Evolutionary conservation across 179 eudicot genomes (phyloP).

Genomic region (Spergularia azorica): DNA sequence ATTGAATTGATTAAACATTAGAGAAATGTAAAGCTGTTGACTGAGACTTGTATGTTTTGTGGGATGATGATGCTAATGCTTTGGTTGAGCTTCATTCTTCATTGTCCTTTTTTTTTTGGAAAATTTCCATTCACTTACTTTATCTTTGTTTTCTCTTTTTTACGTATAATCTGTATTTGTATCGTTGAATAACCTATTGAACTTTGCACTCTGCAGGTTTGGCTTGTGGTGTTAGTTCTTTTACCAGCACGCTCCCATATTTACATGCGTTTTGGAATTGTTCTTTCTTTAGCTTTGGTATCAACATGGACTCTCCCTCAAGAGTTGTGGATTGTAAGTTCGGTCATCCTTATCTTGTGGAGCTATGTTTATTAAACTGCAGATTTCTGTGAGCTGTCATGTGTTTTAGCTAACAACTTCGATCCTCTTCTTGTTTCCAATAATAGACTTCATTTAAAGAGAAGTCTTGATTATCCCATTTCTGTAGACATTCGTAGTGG

Average conservation of each 20-base stretch:
- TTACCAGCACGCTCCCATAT: slow-evolving; percentile 80
- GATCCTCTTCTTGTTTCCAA: background rate
- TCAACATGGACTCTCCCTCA: slow-evolving; percentile 68
- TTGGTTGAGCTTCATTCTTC: background rate
- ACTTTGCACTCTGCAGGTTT: slow-evolving; percentile 67
- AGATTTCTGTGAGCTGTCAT: background rate
- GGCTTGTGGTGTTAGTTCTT: slow-evolving; percentile 81
- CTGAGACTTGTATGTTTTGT: too few species aligned
- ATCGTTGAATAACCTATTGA: background rate
- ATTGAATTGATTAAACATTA: too few species aligned
- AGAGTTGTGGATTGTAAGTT: slow-evolving; percentile 74
- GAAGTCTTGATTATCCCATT: background rate
- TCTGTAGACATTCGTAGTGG: background rate
- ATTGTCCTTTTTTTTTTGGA: background rate
- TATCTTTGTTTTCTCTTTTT: background rate
- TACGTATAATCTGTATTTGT: background rate
- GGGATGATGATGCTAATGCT: too few species aligned
- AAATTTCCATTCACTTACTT: background rate
- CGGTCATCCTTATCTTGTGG: slow-evolving; percentile 10
- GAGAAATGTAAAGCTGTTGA: too few species aligned
- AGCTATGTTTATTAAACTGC: slow-evolving; percentile 15
- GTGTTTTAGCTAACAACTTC: slow-evolving; percentile 1
- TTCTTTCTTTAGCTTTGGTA: slow-evolving; percentile 57
- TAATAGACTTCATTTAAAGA: background rate
- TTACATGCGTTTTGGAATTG: slow-evolving; percentile 67